Evolutionary conservation across 2,329 filamentous ascomycete genomes (phyloP), one percentile per base, ranked within the genome.

Genomic region (Trichoderma brevicompactum): DNA sequence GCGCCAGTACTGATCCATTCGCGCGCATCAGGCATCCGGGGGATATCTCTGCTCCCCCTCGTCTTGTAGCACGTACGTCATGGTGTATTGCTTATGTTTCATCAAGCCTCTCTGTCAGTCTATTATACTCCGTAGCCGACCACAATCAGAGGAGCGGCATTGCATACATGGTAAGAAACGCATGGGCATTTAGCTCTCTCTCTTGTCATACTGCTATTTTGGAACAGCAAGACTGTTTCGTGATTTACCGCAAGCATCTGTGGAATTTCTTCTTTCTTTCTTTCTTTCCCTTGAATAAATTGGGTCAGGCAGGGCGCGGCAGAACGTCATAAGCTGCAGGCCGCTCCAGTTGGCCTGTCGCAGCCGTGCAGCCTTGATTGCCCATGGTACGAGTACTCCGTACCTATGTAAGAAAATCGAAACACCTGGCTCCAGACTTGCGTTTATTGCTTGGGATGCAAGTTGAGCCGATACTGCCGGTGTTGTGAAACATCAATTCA

Each of bases 401-500:
- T n/a, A 5, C 15, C n/a, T 13, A 4, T 38, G 36, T 38, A 50
- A 17, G 28, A 38, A 34, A 12, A 28, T n/a, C 17, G 15, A 3
- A 38, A 13, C 28, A n/a, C 43, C 15, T 40, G 43, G 15, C 44
- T 40, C 56, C 17, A 23, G 23, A 59, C 28, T 49, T 48, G 17
- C 43, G 40, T 23, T 36, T 7, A 19, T 19, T 19, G 13, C 17
- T 23, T 59, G 15, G 43, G 58, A 54, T 36, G 38, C 12, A 63
- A 15, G 17, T 28, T 28, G n/a, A 63, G 60, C 60, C 40, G 60
- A 46, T 34, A 12, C 3, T 15, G 60, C 41, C 49, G 28, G n/a
- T 8, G 60, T 44, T 13, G 19, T 46, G 13, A 50, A 43, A 32
- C 13, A 7, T 54, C 9, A 40, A 38, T 8, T 36, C 10, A 28